phyloP scores from a whole-genome alignment of 345 rosid genomes.

The Ailanthus altissimus region DNA sequence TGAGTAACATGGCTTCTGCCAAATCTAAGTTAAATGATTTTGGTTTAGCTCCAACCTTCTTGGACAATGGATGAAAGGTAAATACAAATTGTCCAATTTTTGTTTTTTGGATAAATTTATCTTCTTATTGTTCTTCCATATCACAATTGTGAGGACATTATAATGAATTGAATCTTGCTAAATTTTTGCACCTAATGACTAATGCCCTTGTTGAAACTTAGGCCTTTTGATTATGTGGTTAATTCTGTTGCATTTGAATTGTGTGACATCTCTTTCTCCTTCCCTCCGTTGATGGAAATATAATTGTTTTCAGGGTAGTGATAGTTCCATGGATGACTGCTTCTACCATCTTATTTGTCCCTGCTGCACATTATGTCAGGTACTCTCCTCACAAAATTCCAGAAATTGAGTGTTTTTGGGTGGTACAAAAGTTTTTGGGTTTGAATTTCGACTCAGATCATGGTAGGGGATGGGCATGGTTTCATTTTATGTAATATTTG shows the following conservation, averaged over 20 bases:
- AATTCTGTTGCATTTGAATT: background rate
- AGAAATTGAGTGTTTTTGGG: background rate
- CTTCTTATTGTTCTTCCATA: background rate
- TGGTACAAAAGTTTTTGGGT: background rate
- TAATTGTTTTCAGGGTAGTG: slow-evolving; percentile 54
- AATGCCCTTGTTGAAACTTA: background rate
- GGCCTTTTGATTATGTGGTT: slow-evolving; percentile 4
- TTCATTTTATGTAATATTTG: background rate
- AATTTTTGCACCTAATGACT: background rate
- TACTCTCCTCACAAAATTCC: slow-evolving; percentile 18
- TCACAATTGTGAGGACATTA: background rate
- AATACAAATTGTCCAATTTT: background rate
- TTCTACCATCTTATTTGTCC: slow-evolving; percentile 76
- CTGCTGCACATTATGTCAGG: slow-evolving; percentile 83
- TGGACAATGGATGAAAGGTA: background rate
- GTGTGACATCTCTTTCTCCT: background rate
- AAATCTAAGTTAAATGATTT: background rate
- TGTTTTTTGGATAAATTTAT: background rate
- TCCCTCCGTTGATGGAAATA: background rate
- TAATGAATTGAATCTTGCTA: background rate
- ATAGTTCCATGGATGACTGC: slow-evolving; percentile 70
- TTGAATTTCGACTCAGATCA: background rate
- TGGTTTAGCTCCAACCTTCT: background rate
- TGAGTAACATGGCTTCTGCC: background rate
- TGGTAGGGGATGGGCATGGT: background rate